A percentile compares a stretch with the other conserved stretches of the same genome.
Conservation (phyloP, 805 yeast species). For the Debaryomyces prosopidis region DNA sequence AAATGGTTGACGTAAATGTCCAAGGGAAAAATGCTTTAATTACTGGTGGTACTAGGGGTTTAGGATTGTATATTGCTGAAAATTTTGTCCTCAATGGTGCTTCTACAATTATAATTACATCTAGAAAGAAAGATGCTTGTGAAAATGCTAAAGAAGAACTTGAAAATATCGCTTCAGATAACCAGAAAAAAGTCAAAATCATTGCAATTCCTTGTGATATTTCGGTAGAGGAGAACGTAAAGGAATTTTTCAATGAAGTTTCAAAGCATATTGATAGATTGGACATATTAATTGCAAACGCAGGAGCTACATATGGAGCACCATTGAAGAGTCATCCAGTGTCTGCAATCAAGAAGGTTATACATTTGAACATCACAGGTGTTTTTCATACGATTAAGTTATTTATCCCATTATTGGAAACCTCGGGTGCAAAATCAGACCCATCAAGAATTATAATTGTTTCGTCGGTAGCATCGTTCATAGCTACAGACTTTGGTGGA, state of each 20-base stretch:
- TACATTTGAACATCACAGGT: slow-evolving; percentile 59
- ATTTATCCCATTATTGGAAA: slow-evolving; percentile 51
- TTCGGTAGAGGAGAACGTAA: slow-evolving; percentile 45
- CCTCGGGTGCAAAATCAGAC: slow-evolving; percentile 46
- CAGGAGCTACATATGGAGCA: slow-evolving; percentile 76
- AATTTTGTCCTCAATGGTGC: slow-evolving; percentile 58
- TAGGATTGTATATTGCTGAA: slow-evolving; percentile 62
- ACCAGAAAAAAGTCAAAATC: slow-evolving; percentile 21
- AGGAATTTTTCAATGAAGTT: slow-evolving; percentile 39
- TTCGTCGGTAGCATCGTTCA: slow-evolving; percentile 58
- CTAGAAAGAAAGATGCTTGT: slow-evolving; percentile 58
- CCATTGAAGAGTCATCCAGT: slow-evolving; percentile 56
- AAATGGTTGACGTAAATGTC: slow-evolving; percentile 38
- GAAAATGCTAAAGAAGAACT: slow-evolving; percentile 45
- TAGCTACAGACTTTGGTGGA: slow-evolving; percentile 46
- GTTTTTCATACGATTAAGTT: slow-evolving; percentile 60
- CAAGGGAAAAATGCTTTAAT: slow-evolving; percentile 59
- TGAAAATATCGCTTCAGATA: slow-evolving; percentile 24
- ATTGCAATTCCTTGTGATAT: slow-evolving; percentile 54
- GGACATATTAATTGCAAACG: slow-evolving; percentile 65
- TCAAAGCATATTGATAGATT: slow-evolving; percentile 38
- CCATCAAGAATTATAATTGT: slow-evolving; percentile 60
- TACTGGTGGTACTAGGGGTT: slow-evolving; percentile 70
- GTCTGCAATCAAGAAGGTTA: slow-evolving; percentile 54
- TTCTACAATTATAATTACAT: slow-evolving; percentile 53